Conservation (phyloP, 2,329 filamentous ascomycete species). For the Mycosphaerella sp. region DNA sequence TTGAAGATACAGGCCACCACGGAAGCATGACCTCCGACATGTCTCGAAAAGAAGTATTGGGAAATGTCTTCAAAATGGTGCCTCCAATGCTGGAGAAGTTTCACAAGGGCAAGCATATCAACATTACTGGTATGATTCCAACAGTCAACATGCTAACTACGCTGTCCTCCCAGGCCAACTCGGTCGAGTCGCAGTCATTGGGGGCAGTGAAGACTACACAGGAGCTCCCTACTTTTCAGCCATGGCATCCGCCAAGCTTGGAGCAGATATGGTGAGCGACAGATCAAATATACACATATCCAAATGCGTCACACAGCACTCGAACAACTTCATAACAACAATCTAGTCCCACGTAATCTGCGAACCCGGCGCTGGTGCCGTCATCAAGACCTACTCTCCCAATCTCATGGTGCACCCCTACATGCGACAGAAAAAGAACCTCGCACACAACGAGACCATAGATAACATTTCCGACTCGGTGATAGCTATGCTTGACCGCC, state of each 20-base stretch:
- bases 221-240: slow-evolving; percentile 97
- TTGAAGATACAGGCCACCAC: too few species aligned
- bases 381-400: slow-evolving; percentile 96
- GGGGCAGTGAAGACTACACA: slow-evolving; percentile 92
- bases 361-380: slow-evolving; percentile 71
- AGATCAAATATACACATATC: background rate
- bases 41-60: slow-evolving; percentile 66
- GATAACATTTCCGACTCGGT: slow-evolving; percentile 62
- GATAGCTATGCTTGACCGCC: slow-evolving; percentile 70
- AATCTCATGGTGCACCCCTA: slow-evolving; percentile 98
- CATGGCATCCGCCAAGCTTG: slow-evolving; percentile 87
- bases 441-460: slow-evolving; percentile 49
- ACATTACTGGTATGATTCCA: background rate
- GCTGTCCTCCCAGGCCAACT: slow-evolving; percentile 62
- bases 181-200: slow-evolving; percentile 86
- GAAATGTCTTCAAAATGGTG: slow-evolving; percentile 79
- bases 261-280: slow-evolving; percentile 74
- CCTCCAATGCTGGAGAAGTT: slow-evolving; percentile 93
- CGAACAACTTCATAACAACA: background rate
- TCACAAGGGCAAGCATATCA: slow-evolving; percentile 67
- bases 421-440: slow-evolving; percentile 69
- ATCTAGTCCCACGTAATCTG: slow-evolving; percentile 85
- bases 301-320: background rate
- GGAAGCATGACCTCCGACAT: slow-evolving; percentile 43
- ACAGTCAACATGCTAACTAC: background rate